Base-by-base conservation (phyloP, 163 green algal genomes). In the Prototheca stagnorum region DNA sequence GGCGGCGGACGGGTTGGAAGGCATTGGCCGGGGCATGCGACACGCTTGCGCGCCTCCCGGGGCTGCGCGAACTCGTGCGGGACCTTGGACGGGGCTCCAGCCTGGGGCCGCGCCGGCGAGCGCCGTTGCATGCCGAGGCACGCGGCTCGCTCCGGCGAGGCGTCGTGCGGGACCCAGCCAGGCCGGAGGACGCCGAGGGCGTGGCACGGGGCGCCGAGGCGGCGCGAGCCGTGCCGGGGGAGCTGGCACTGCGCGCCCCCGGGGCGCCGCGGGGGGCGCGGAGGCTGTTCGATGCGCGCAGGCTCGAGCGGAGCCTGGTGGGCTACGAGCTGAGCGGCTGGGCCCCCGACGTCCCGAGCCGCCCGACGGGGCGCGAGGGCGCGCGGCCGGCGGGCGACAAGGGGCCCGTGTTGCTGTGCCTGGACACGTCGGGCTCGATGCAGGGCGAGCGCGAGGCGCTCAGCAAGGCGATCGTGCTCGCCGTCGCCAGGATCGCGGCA, bases 381-480 rank as follows among this genome's bases (percentile, higher is more conserved):
- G 77, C 92, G 39, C 66, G 85, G 12, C 85, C 85, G 4, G 73
- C 82, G 5, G 82, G 79, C 1, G 82, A 94, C 52, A 55, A 78
- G 46, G 86, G 86, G 1, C 86, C 84, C 46, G 92, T 94, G 68
- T 84, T 94, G 44, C 56, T 89, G 47, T 94, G 84, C 61, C 61
- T 94, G 19, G 84, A 94, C 64, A 94, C 82, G 34, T 78, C 59
- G 42, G 80, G 73, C 22, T 56, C 47, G 17, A 62, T 62, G 54
- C 48, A 55, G 16, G 54, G 54, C 23, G 23, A 74, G 1, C 67
- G 81, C 0, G 85, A 94, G 68, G 80, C 68, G 9, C 80, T 95
- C 28, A 84, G 84, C 46, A 95, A 95, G 64, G 78, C 82, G 8
- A 64, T 93, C 40, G 75, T 76, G 7, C 74, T 95, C 22, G 84